Base-by-base conservation (phyloP, 2,329 filamentous ascomycete genomes). In the Dactylellina parvicollis region DNA sequence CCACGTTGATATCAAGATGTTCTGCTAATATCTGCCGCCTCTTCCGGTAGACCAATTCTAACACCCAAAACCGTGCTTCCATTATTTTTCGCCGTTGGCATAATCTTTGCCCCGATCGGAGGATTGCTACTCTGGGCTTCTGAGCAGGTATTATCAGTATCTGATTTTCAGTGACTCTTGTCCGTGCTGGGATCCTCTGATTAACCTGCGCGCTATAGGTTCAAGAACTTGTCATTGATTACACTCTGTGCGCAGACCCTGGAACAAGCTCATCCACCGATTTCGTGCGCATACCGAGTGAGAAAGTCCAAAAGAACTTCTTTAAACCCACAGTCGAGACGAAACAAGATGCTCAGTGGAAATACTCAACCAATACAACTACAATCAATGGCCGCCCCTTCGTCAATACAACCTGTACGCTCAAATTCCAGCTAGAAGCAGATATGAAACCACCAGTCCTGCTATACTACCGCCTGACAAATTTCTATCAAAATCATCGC, bases 401-500 rank as follows among this genome's bases (percentile, higher is more conserved):
- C 14, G 55, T 26, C 77, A 86, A 82, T 3, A 81, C 81, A 9
- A 80, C 84, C 22, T 99, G 95, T 85, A 86, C 86, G 30, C 81
- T 99, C 64, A 85, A 87, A 74, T 96, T 98, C 82, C 84, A 86
- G 34, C 88, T 97, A 7, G 92, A 92, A 1, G 89, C 94, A 78
- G 83, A 88, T 69, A 89, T 99, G 81, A 85, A 86, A 2, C 87
- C 92, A 0, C 92, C 94, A 0, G 91, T 99, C 9, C 86, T 94
- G 74, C 88, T 98, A 81, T 99, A 97, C 84, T 99, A 99, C 82
- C 90, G 90, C 77, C 88, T 99, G 75, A 94, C 92, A 67, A 96
- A 98, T 82, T 99, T 99, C 83, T 98, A 98, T 83, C 95, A 99
- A 82, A 99, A 99, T 80, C 95, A 99, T 80, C 90, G 95, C 76